Evolutionary conservation across 306 rosid genomes (phyloP).

Genomic region (Cicer cuneatum): DNA sequence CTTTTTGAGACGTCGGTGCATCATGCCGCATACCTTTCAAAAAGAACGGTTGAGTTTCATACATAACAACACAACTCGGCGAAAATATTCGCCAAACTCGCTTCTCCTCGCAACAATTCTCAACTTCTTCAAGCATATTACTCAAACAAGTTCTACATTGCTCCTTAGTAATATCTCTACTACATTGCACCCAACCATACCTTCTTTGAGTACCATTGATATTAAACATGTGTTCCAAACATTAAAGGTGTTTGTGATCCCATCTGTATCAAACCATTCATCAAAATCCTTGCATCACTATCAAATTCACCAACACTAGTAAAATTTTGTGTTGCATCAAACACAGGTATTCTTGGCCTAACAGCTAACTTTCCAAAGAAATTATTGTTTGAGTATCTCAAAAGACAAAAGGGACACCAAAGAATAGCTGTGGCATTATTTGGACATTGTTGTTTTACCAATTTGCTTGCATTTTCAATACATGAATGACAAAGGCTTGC

Average conservation of each 20-base stretch:
- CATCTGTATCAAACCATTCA: constrained; percentile 53
- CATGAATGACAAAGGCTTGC: constrained; percentile 44
- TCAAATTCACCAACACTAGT: constrained; percentile 55
- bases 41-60: constrained; percentile 55
- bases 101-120: constrained; percentile 46
- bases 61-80: constrained; percentile 55
- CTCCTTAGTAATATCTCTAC: constrained; percentile 50
- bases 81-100: constrained; percentile 54
- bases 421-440: constrained; percentile 49
- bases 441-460: constrained; percentile 48
- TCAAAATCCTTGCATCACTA: constrained; percentile 50
- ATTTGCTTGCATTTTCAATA: constrained; percentile 44
- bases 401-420: constrained; percentile 52
- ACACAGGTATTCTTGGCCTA: constrained; percentile 48
- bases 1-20: constrained; percentile 19
- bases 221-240: constrained; percentile 58
- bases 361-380: constrained; percentile 44
- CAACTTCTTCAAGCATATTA: constrained; percentile 50
- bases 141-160: constrained; percentile 56
- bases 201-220: constrained; percentile 58
- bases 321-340: constrained; percentile 46
- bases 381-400: constrained; percentile 49
- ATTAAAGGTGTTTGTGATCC: constrained; percentile 33
- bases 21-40: neutral
- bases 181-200: constrained; percentile 58